These are phyloP conservation scores for Amesomyces nigricolor DNA, from an alignment of 2,329 filamentous ascomycete species.

Conservation along the genomic window DNA sequence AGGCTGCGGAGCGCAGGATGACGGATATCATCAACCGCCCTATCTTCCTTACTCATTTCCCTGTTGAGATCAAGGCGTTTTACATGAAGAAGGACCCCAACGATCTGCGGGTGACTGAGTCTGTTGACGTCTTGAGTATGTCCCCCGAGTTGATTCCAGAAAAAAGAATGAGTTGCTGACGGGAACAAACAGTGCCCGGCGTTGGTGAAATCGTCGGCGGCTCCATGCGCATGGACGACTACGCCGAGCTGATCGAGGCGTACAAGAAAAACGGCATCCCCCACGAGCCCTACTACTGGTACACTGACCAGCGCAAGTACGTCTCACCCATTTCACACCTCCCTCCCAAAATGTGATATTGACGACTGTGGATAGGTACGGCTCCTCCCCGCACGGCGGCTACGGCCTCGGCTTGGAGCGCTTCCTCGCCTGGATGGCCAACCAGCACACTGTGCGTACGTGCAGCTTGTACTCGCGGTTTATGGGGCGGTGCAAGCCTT, in stretches of 20 bases:
- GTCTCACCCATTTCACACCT: conserved; percentile 26
- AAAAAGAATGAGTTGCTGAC: too few species aligned
- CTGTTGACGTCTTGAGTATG: conserved; percentile 62
- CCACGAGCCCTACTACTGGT: conserved; percentile 51
- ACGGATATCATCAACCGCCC: conserved; percentile 93
- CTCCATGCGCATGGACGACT: conserved; percentile 91
- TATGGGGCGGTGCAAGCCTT: conserved; percentile 76
- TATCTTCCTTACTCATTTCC: conserved; percentile 97
- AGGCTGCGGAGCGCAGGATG: conserved; percentile 94
- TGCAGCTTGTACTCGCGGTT: conserved; percentile 74
- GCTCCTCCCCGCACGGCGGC: conserved; percentile 84
- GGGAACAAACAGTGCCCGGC: conserved; percentile 78
- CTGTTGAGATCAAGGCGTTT: conserved; percentile 94
- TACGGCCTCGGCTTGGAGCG: conserved; percentile 91
- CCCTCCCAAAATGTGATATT: neutral
- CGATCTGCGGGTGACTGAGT: conserved; percentile 83
- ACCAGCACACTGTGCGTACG: conserved; percentile 59
- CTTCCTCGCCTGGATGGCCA: conserved; percentile 59
- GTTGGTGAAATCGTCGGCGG: conserved; percentile 97
- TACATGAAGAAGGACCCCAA: conserved; percentile 90
- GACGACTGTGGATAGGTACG: conserved; percentile 55
- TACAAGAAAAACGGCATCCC: conserved; percentile 85
- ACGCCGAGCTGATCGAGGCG: conserved; percentile 81
- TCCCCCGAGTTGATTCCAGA: too few species aligned
- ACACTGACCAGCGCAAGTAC: conserved; percentile 93